phyloP scores from a whole-genome alignment of 306 rosid species.

The Canavalia ensiformis region DNA sequence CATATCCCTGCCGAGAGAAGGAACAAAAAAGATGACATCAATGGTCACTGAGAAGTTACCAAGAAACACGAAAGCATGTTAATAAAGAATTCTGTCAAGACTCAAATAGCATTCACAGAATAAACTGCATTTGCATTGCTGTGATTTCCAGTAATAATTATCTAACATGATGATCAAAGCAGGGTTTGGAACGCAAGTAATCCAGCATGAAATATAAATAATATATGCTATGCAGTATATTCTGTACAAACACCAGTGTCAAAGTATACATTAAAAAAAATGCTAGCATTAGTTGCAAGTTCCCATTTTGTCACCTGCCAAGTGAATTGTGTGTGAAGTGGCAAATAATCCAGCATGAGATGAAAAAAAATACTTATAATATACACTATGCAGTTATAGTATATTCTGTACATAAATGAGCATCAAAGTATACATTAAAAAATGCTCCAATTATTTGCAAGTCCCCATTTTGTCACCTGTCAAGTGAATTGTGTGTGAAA shows the following conservation, averaged over 20 bases:
- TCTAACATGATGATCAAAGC: constrained; percentile 1
- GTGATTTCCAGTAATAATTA: constrained; percentile 10
- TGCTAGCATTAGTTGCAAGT: neutral
- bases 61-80: neutral
- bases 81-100: constrained; percentile 26
- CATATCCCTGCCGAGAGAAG: constrained; percentile 83
- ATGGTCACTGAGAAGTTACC: constrained; percentile 14
- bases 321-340: constrained; percentile 18
- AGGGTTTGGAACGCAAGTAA: constrained; percentile 41
- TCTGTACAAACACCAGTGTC: constrained; percentile 1
- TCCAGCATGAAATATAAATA: neutral
- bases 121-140: constrained; percentile 22
- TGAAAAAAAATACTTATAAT: neutral
- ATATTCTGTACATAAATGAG: constrained; percentile 16
- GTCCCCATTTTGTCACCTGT: constrained; percentile 8
- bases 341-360: constrained; percentile 18
- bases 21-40: constrained; percentile 36
- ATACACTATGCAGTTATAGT: neutral
- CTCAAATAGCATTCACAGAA: neutral
- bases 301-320: constrained; percentile 6
- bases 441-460: neutral
- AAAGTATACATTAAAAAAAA: neutral
- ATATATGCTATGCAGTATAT: constrained; percentile 7
- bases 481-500: constrained; percentile 23
- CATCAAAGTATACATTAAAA: neutral